Percentiles rank a stretch among this genome's conserved stretches.
Conservation (phyloP, 106 monocot species). For the Vanilla planifolia region DNA sequence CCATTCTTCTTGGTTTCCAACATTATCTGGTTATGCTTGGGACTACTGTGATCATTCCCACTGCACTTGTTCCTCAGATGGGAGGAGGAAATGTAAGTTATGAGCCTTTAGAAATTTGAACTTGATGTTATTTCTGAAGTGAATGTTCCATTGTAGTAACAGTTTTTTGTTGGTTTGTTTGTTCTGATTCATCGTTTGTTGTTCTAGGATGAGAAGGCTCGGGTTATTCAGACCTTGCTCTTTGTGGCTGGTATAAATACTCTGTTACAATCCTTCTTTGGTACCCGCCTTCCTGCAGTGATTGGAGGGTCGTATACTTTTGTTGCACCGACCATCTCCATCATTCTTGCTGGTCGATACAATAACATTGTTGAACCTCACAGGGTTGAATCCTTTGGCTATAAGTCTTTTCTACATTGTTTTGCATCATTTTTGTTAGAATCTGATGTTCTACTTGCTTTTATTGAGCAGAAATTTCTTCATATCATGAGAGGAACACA, state of each 20-base stretch:
- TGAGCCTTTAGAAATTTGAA: too few relatives aligned
- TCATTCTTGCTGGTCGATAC: conserved; percentile 34
- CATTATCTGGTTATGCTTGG: conserved; percentile 94
- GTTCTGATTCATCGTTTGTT: not conserved
- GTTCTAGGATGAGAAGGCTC: conserved; percentile 84
- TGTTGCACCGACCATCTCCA: conserved; percentile 89
- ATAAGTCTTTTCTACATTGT: not conserved
- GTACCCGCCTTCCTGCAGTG: conserved; percentile 88
- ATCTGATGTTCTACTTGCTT: not conserved
- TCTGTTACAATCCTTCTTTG: conserved; percentile 76
- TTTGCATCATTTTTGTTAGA: not conserved
- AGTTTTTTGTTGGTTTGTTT: not conserved
- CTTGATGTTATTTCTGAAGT: not conserved
- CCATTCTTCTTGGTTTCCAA: conserved; percentile 88
- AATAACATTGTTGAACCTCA: not conserved
- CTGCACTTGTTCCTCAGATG: conserved; percentile 99
- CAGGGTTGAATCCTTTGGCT: not conserved
- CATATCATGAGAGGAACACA: conserved; percentile 95
- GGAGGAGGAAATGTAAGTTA: conserved; percentile 87
- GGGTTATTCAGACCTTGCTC: conserved; percentile 85
- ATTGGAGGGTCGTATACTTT: conserved; percentile 96
- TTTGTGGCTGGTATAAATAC: conserved; percentile 93
- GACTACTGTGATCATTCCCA: conserved; percentile 94
- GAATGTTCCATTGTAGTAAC: too few relatives aligned
- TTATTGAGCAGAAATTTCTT: conserved; percentile 59